Percentiles rank a stretch among this genome's conserved stretches.
Evolutionary conservation across 768 basidiomycete genomes (phyloP).

Genomic region (Russula sp.): DNA sequence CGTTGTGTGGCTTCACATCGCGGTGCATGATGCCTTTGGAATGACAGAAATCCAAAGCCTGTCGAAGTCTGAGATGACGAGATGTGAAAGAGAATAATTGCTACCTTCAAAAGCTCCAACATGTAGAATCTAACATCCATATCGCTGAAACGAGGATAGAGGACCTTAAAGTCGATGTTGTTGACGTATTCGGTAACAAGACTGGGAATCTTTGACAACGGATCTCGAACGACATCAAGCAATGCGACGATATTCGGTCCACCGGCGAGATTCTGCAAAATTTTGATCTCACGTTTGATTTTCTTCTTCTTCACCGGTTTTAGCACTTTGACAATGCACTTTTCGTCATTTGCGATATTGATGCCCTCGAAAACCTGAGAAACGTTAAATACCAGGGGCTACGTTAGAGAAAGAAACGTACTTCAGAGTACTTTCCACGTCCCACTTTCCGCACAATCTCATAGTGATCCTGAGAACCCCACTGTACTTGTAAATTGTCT

Average conservation of each 20-base stretch:
- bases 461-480: slow-evolving; percentile 96
- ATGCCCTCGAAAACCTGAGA: slow-evolving; percentile 87
- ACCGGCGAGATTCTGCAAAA: slow-evolving; percentile 92
- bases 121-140: slow-evolving; percentile 96
- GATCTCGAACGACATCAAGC: slow-evolving; percentile 94
- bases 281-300: slow-evolving; percentile 99
- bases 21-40: slow-evolving; percentile 99
- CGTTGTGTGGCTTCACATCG: slow-evolving; percentile 98
- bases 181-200: slow-evolving; percentile 97
- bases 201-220: slow-evolving; percentile 93
- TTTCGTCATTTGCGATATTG: slow-evolving; percentile 85
- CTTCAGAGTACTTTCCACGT: slow-evolving; percentile 93
- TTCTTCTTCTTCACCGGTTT: slow-evolving; percentile 99
- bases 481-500: slow-evolving; percentile 97
- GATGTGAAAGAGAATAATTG: slow-evolving; percentile 4
- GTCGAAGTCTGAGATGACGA: slow-evolving; percentile 12
- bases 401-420: slow-evolving; percentile 37
- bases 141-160: slow-evolving; percentile 95
- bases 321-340: slow-evolving; percentile 97
- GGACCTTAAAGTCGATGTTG: slow-evolving; percentile 95
- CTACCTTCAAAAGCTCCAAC: slow-evolving; percentile 89
- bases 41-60: slow-evolving; percentile 97
- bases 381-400: background rate
- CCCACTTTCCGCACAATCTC: slow-evolving; percentile 97
- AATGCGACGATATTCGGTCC: slow-evolving; percentile 93